Evolutionary conservation across 1,284 basidiomycete genomes (phyloP).

Genomic region (Sporisorium iseilematis-ciliati): DNA sequence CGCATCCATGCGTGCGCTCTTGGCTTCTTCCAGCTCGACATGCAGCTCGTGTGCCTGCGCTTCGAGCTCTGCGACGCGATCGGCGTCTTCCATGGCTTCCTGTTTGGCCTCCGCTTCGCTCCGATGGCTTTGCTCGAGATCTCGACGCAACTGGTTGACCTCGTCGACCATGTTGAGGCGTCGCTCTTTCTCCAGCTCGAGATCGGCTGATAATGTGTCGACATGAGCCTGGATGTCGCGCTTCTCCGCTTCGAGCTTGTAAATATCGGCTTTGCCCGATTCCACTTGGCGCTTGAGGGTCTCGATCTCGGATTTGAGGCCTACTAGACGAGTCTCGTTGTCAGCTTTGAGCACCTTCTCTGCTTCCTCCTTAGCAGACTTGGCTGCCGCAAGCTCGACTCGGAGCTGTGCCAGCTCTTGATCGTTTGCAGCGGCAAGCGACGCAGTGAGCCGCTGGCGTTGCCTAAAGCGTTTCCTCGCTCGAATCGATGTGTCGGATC

Average conservation of each 20-base stretch:
- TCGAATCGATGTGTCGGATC: constrained; percentile 47
- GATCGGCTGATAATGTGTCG: constrained; percentile 39
- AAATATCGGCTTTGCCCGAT: constrained; percentile 25
- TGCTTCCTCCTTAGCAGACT: constrained; percentile 29
- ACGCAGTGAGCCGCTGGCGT: constrained; percentile 32
- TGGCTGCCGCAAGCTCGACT: constrained; percentile 24
- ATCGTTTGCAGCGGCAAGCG: constrained; percentile 27
- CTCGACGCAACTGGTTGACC: constrained; percentile 54
- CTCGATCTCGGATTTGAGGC: constrained; percentile 37
- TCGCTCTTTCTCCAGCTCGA: constrained; percentile 57
- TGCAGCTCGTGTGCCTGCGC: constrained; percentile 54
- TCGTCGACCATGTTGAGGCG: constrained; percentile 64
- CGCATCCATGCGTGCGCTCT: constrained; percentile 56
- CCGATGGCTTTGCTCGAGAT: constrained; percentile 54
- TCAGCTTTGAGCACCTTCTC: constrained; percentile 30
- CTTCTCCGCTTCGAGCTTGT: constrained; percentile 27
- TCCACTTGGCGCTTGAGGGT: constrained; percentile 31
- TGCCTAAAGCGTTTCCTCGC: constrained; percentile 27
- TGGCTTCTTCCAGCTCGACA: constrained; percentile 61
- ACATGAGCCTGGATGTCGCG: constrained; percentile 17
- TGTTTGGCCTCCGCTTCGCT: constrained; percentile 48
- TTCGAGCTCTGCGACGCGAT: constrained; percentile 59
- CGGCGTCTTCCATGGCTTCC: constrained; percentile 57
- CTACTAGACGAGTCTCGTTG: constrained; percentile 12
- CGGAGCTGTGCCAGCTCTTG: constrained; percentile 29